Conservation (phyloP, 2,329 filamentous ascomycete genomes). For the Alternaria gansuensis region DNA sequence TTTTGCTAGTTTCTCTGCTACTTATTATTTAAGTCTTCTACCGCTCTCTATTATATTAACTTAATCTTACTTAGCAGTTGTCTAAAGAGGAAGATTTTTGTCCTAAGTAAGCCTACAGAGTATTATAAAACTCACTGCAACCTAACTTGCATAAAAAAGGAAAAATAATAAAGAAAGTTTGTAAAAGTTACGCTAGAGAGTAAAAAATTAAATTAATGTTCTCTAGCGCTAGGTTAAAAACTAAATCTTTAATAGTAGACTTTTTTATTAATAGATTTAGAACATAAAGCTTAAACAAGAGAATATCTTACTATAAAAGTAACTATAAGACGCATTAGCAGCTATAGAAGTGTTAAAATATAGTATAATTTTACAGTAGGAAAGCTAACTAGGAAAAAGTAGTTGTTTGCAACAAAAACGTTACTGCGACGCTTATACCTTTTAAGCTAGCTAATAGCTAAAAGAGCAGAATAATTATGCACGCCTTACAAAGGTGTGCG, state of each 20-base stretch:
- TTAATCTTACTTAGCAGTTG: background rate
- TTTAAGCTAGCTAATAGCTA: background rate
- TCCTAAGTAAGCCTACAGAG: background rate
- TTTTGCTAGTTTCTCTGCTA: background rate
- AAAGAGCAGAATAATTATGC: background rate
- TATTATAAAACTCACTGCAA: background rate
- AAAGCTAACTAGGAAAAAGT: background rate
- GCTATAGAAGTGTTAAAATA: slow-evolving; percentile 15
- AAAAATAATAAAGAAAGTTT: slow-evolving; percentile 14
- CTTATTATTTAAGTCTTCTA: background rate
- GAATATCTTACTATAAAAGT: slow-evolving; percentile 7
- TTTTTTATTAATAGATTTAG: slow-evolving; percentile 12
- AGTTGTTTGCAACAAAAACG: background rate
- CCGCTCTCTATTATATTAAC: background rate
- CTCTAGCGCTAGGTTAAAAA: slow-evolving; percentile 14
- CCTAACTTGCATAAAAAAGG: slow-evolving; percentile 10
- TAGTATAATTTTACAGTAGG: slow-evolving; percentile 1
- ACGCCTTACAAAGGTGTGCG: background rate
- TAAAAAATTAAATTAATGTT: slow-evolving; percentile 13
- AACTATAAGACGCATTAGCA: slow-evolving; percentile 5
- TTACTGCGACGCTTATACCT: background rate
- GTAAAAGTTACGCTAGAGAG: slow-evolving; percentile 13
- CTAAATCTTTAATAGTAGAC: slow-evolving; percentile 3
- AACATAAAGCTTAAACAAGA: slow-evolving; percentile 15
- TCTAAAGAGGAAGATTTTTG: background rate